Percentiles rank a stretch among this genome's conserved stretches.
phyloP scores from a whole-genome alignment of 345 rosid species.

The Aquilaria sinensis region DNA sequence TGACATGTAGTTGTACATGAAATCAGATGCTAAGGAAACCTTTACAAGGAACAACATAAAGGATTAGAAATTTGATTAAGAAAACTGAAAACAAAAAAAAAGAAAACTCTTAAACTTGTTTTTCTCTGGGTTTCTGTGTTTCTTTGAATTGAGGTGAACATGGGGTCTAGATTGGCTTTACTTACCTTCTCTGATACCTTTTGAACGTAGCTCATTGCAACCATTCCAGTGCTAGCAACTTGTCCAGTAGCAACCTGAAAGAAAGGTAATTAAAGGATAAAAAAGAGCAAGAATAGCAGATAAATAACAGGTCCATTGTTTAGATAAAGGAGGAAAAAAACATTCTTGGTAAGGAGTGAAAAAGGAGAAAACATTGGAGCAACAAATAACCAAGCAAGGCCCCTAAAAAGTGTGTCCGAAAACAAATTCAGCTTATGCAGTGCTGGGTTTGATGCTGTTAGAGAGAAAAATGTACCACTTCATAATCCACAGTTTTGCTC shows the following conservation, averaged over 20 bases:
- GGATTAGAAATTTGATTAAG: neutral
- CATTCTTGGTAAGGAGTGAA: neutral
- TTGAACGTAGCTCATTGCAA: slow-evolving; percentile 89
- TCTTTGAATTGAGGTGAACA: too few species aligned
- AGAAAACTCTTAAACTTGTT: too few species aligned
- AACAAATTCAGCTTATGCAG: too few species aligned
- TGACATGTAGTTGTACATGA: slow-evolving; percentile 86
- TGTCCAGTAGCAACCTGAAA: slow-evolving; percentile 88
- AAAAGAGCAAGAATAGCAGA: neutral
- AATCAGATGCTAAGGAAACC: slow-evolving; percentile 90
- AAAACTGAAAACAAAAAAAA: slow-evolving; percentile 1
- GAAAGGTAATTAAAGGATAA: neutral
- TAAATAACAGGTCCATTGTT: neutral
- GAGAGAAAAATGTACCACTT: too few species aligned
- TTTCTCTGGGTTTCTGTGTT: too few species aligned
- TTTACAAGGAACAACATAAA: slow-evolving; percentile 18
- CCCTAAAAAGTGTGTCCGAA: too few species aligned
- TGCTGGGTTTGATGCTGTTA: too few species aligned
- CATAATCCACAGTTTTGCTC: too few species aligned
- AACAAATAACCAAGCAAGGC: too few species aligned
- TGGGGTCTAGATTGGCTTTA: too few species aligned
- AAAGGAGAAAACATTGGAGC: neutral
- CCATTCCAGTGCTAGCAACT: slow-evolving; percentile 92
- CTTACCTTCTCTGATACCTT: slow-evolving; percentile 93
- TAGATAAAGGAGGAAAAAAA: neutral